phyloP scores from a whole-genome alignment of 345 rosid genomes.

The Eucalyptus erythrocorys region DNA sequence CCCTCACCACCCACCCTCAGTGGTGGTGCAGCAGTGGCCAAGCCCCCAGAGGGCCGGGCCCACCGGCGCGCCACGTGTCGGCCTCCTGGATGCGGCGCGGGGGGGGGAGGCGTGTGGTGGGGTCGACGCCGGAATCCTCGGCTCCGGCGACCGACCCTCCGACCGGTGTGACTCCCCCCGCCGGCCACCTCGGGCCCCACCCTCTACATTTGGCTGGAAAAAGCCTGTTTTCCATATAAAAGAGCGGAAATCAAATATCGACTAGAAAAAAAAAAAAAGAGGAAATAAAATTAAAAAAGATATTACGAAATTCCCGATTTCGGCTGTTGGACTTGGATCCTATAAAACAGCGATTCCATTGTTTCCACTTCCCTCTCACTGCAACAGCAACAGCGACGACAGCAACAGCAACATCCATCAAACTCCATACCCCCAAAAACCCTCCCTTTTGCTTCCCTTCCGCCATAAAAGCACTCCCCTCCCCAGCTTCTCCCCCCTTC shows the following conservation, averaged over 20 bases:
- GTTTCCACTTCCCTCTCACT: neutral
- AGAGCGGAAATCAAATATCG: neutral
- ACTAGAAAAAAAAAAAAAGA: neutral
- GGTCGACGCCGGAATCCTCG: constrained; percentile 4
- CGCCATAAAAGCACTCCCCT: neutral
- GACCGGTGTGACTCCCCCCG: neutral
- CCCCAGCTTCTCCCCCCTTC: neutral
- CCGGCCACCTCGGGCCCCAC: neutral
- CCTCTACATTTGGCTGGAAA: neutral
- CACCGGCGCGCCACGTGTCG: constrained; percentile 16
- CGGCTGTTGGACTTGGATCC: constrained; percentile 30
- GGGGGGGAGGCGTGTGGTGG: constrained; percentile 15
- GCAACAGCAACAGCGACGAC: neutral
- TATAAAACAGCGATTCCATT: constrained; percentile 40
- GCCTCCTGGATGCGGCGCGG: constrained; percentile 30
- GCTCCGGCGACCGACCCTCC: neutral
- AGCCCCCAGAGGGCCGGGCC: neutral
- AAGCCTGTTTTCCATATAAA: neutral
- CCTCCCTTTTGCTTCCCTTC: neutral
- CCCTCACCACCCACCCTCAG: constrained; percentile 7
- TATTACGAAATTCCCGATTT: neutral
- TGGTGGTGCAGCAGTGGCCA: neutral
- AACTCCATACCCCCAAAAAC: neutral
- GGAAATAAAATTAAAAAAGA: neutral
- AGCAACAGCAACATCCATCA: neutral